Evolutionary conservation across 179 eudicot genomes (phyloP).

Genomic region (Spergularia azorica): DNA sequence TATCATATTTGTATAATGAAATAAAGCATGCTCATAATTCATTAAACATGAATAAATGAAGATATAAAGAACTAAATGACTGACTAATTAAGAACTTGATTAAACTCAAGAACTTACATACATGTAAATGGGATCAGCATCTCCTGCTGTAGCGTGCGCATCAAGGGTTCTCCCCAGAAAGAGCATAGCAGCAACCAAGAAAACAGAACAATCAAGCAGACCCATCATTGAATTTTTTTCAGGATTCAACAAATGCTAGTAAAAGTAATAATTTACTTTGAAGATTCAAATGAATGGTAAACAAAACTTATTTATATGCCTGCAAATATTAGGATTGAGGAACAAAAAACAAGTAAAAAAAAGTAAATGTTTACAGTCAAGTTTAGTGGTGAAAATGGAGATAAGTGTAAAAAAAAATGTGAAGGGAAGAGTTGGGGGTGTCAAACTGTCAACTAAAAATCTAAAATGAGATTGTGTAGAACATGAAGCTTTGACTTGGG

Average conservation of each 20-base stretch:
- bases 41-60: background rate
- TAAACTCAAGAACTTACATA: constrained; percentile 32
- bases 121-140: constrained; percentile 68
- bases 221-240: constrained; percentile 11
- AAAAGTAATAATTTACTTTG: background rate
- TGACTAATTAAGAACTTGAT: background rate
- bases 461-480: too few relatives aligned
- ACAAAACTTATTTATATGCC: background rate
- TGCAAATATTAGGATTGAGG: too few relatives aligned
- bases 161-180: constrained; percentile 26
- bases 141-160: constrained; percentile 52
- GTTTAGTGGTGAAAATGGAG: background rate
- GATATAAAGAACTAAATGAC: background rate
- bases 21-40: constrained; percentile 10
- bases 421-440: too few relatives aligned
- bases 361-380: background rate
- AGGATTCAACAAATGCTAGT: background rate
- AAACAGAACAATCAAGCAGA: constrained; percentile 4
- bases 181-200: constrained; percentile 16
- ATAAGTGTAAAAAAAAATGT: background rate
- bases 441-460: too few relatives aligned
- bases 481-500: too few relatives aligned
- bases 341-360: background rate
- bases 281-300: background rate
- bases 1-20: background rate